A percentile compares a stretch with the other conserved stretches of the same genome.
Conservation (phyloP, 2,329 filamentous ascomycete species). For the Sphaceloma murrayae region DNA sequence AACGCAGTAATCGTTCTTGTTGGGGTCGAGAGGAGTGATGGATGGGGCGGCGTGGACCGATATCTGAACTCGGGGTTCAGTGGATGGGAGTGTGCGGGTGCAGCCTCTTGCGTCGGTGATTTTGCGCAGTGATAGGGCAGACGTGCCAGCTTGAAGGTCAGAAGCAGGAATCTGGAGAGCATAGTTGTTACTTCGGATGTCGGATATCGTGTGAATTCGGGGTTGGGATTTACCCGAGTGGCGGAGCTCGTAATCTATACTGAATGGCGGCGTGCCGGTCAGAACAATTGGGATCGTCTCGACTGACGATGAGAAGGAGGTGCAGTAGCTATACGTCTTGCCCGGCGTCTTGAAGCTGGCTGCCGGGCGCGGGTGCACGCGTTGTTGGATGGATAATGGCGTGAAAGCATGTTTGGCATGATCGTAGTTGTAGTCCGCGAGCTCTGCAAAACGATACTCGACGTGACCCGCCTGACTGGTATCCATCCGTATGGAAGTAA, state of each 20-base stretch:
- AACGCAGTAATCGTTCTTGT: constrained; percentile 81
- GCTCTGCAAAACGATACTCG: constrained; percentile 72
- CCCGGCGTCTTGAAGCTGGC: constrained; percentile 77
- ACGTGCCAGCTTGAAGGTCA: constrained; percentile 77
- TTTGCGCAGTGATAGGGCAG: constrained; percentile 79
- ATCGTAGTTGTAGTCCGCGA: constrained; percentile 80
- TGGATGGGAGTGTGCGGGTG: constrained; percentile 59
- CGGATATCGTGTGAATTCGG: constrained; percentile 71
- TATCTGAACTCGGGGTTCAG: constrained; percentile 69
- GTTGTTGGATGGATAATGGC: constrained; percentile 66
- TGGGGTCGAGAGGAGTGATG: constrained; percentile 70
- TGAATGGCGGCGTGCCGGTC: constrained; percentile 77
- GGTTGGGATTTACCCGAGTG: constrained; percentile 73
- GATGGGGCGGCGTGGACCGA: constrained; percentile 88
- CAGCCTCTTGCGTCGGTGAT: constrained; percentile 83
- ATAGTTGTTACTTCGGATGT: constrained; percentile 65
- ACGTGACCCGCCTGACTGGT: constrained; percentile 74
- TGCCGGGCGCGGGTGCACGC: constrained; percentile 71
- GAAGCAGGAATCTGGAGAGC: constrained; percentile 76
- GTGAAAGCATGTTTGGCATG: constrained; percentile 56
- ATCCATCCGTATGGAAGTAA: constrained; percentile 75
- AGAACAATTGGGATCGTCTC: constrained; percentile 82
- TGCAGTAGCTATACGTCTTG: constrained; percentile 92
- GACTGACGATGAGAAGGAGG: constrained; percentile 64
- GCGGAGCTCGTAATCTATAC: constrained; percentile 84